Conservation (phyloP, 2,329 filamentous ascomycete genomes). For the Aureobasidium zeae region DNA sequence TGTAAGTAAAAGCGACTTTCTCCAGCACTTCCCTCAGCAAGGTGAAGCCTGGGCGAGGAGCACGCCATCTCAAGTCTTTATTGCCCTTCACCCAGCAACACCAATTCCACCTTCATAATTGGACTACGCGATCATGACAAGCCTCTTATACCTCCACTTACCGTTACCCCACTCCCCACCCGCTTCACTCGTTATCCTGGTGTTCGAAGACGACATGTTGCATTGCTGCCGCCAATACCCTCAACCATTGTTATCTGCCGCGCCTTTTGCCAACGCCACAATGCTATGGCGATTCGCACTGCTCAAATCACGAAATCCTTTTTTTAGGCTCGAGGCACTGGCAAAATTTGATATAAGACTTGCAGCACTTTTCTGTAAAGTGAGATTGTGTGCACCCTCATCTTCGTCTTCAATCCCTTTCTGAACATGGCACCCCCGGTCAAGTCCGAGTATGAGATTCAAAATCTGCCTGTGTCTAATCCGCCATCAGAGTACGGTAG, state of each 20-base stretch:
- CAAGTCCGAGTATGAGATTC: too few species aligned
- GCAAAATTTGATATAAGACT: too few species aligned
- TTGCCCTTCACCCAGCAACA: too few species aligned
- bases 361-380: too few species aligned
- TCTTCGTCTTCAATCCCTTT: too few species aligned
- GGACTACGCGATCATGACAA: neutral
- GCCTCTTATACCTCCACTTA: neutral
- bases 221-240: neutral
- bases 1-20: too few species aligned
- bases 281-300: neutral
- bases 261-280: neutral
- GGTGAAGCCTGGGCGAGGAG: neutral
- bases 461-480: too few species aligned
- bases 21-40: too few species aligned
- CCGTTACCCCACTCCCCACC: neutral
- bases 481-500: too few species aligned
- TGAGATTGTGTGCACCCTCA: too few species aligned
- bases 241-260: neutral
- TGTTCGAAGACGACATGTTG: neutral
- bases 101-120: neutral
- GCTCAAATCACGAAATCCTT: conserved; percentile 7
- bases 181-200: neutral
- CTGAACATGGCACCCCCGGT: too few species aligned
- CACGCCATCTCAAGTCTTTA: conserved; percentile 9
- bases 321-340: too few species aligned